phyloP scores from a whole-genome alignment of 768 basidiomycete genomes.

The Sporobolomyces pararoseus region DNA sequence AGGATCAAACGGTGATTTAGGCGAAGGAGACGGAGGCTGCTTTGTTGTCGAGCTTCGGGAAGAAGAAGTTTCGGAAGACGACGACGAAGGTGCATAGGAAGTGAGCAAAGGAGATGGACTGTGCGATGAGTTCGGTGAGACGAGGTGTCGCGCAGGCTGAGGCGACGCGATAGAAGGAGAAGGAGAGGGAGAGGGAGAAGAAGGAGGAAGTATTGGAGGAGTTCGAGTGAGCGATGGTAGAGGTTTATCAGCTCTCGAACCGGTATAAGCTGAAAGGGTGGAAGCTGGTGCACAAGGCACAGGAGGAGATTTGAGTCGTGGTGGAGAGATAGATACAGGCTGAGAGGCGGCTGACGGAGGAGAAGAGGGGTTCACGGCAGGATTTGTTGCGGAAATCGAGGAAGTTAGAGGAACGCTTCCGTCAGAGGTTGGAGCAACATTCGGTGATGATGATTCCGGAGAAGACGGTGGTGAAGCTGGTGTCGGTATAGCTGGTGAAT shows the following conservation, averaged over 20 bases:
- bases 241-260: slow-evolving; percentile 16
- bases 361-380: background rate
- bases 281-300: background rate
- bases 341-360: background rate
- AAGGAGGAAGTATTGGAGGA: background rate
- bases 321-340: too few species aligned
- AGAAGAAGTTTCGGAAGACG: background rate
- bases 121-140: background rate
- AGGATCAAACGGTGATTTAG: slow-evolving; percentile 7
- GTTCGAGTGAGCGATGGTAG: slow-evolving; percentile 23
- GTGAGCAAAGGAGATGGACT: slow-evolving; percentile 1
- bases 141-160: background rate
- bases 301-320: too few species aligned
- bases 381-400: background rate
- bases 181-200: background rate
- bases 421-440: too few species aligned
- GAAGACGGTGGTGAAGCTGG: background rate
- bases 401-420: background rate
- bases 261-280: background rate
- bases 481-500: background rate
- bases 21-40: background rate
- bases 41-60: background rate
- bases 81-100: background rate
- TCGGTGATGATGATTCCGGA: background rate
- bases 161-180: too few species aligned